Base-by-base conservation (phyloP, 164 flowering plant species). In the Cinnamomum chago region DNA sequence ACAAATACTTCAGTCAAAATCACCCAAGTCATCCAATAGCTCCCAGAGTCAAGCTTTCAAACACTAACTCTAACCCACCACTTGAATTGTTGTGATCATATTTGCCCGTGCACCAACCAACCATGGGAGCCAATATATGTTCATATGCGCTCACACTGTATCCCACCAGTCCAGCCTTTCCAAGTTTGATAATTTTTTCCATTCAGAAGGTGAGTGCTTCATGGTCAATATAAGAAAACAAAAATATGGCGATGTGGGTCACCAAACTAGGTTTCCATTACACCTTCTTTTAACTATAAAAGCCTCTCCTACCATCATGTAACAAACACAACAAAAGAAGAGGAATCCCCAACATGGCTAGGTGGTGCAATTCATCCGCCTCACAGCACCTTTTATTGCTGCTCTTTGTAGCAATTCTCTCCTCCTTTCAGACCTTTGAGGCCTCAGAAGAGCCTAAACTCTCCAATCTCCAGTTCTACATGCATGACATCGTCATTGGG, bases 401-500 rank as follows among this genome's bases (percentile, higher is more conserved):
- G 18, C 24, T 62, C 65, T 23, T 62, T 22, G 24, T 62, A 20
- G 14, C 12, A 62, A 22, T 9, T 62, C 65, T 62, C 27, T 17
- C n/a, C 22, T 23, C 65, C 69, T 76, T 65, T 25, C 25, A n/a
- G 66, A 33, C 70, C 23, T 58, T 77, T 55, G 73, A 70, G 14
- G 84, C 79, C 67, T 24, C 13, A 62, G 71, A 80, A 40, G 17
- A 55, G 24, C 79, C 79, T 22, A 55, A 55, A 20, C 10, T 40
- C 52, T 33, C 70, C 15, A 68, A 33, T 22, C 70, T 84, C 51
- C 79, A 82, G 23, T 82, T 82, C 81, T 84, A 79, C 84, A 75
- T 82, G 78, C 84, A 82, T 28, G 84, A 81, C 52, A 68, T 77
- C 30, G 78, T 79, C 17, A 14, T 67, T 2, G 84, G 85, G 1